A percentile compares a stretch with the other conserved stretches of the same genome.
phyloP scores from a whole-genome alignment of 1,139 yeast genomes.

The Geotrichum macrosporum region DNA sequence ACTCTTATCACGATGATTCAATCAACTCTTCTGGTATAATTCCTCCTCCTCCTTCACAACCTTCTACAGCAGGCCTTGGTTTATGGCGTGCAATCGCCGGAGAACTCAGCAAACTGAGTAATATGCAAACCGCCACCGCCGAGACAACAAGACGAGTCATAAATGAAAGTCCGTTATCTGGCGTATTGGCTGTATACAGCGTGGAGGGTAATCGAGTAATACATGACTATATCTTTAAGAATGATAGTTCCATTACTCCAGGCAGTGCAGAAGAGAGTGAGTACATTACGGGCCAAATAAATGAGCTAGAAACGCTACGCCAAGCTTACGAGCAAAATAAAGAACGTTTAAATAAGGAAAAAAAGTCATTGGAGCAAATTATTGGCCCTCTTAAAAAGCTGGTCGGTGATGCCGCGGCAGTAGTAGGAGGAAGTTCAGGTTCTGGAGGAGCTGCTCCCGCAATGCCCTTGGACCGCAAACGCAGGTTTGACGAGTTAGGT shows the following conservation, averaged over 20 bases:
- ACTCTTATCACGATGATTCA: conserved; percentile 10
- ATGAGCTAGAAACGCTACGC: conserved; percentile 13
- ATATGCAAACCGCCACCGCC: conserved; percentile 11
- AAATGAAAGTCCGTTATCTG: conserved; percentile 19
- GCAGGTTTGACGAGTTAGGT: conserved; percentile 4
- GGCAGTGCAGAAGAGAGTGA: conserved; percentile 1
- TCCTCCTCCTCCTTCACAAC: conserved; percentile 12
- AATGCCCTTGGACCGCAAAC: conserved; percentile 1
- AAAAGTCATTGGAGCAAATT: conserved; percentile 18
- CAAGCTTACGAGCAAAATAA: conserved; percentile 11
- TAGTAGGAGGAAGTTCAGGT: neutral
- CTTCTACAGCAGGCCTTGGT: conserved; percentile 18
- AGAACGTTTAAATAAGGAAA: conserved; percentile 16
- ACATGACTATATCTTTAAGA: conserved; percentile 13
- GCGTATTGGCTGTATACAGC: conserved; percentile 21
- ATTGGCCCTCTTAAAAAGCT: conserved; percentile 19
- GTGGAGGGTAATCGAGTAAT: conserved; percentile 20
- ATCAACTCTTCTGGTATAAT: neutral
- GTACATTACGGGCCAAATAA: neutral
- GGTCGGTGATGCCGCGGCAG: conserved; percentile 16
- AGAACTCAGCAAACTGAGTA: conserved; percentile 19
- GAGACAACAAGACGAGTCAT: conserved; percentile 12
- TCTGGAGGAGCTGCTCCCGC: no score
- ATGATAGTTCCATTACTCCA: no score
- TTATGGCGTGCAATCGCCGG: conserved; percentile 23